Percentiles rank a stretch among this genome's conserved stretches.
phyloP scores from a whole-genome alignment of 257 asterid genomes.

The Ocimum tenuiflorum region DNA sequence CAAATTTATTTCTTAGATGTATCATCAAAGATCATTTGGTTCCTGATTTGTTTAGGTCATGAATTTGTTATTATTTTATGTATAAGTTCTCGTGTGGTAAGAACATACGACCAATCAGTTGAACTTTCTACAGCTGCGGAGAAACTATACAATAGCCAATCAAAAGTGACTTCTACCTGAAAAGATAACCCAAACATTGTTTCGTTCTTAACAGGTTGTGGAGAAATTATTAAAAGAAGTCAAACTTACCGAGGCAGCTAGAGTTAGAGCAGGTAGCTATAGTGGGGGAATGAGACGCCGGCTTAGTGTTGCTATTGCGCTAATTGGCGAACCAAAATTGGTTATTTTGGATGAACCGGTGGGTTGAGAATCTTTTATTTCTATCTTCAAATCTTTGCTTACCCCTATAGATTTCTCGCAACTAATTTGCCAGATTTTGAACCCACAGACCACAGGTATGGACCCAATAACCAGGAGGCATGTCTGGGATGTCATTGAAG shows the following conservation, averaged over 20 bases:
- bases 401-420: not conserved
- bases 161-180: not conserved
- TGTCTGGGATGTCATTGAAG: slow-evolving; percentile 91
- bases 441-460: slow-evolving; percentile 85
- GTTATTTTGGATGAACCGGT: slow-evolving; percentile 88
- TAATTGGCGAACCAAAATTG: slow-evolving; percentile 85
- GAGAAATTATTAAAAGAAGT: slow-evolving; percentile 68
- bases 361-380: slow-evolving; percentile 18
- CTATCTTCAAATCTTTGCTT: not conserved
- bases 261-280: slow-evolving; percentile 71
- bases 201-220: slow-evolving; percentile 39
- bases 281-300: slow-evolving; percentile 98
- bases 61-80: not conserved
- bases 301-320: slow-evolving; percentile 85
- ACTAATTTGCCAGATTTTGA: slow-evolving; percentile 11
- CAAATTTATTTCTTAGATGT: slow-evolving; percentile 1
- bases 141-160: not conserved
- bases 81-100: not conserved
- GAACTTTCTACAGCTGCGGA: not conserved
- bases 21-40: not conserved
- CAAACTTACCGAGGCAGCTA: slow-evolving; percentile 69
- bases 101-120: not conserved
- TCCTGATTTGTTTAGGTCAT: not conserved
- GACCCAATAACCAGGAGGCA: slow-evolving; percentile 91
- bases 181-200: not conserved